A percentile compares a stretch with the other conserved stretches of the same genome.
phyloP scores from a whole-genome alignment of 257 asterid species.

The Plantago elongata region DNA sequence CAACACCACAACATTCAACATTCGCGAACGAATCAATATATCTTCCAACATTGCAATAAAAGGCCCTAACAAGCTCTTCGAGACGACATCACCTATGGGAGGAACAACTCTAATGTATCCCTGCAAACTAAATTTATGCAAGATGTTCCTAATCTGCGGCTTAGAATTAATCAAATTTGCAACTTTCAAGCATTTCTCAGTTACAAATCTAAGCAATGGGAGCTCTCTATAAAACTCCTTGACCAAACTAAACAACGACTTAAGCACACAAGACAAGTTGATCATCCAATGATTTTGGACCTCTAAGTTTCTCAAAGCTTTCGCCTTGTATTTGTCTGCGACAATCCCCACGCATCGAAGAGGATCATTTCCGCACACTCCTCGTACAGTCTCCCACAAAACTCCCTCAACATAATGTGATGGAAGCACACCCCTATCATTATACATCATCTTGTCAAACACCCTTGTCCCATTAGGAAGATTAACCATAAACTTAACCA shows the following conservation, averaged over 20 bases:
- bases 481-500: constrained; percentile 54
- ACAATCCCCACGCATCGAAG: constrained; percentile 69
- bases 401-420: constrained; percentile 70
- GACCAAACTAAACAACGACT: constrained; percentile 59
- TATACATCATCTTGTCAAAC: constrained; percentile 52
- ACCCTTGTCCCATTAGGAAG: constrained; percentile 78
- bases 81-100: constrained; percentile 35
- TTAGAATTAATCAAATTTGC: constrained; percentile 55
- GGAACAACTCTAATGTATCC: constrained; percentile 61
- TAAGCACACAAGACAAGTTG: constrained; percentile 66
- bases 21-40: constrained; percentile 46
- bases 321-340: constrained; percentile 66
- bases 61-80: constrained; percentile 35
- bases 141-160: constrained; percentile 54
- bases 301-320: constrained; percentile 66
- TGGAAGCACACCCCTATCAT: constrained; percentile 43
- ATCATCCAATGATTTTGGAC: constrained; percentile 75
- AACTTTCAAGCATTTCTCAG: constrained; percentile 55
- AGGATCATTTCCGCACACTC: constrained; percentile 42
- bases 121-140: constrained; percentile 51
- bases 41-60: constrained; percentile 69
- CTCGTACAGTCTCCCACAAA: constrained; percentile 51
- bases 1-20: constrained; percentile 49
- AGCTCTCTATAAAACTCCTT: constrained; percentile 69
- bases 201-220: constrained; percentile 52